Base-by-base conservation (phyloP, 2,329 filamentous ascomycete species). In the Bretziella fagacearum region DNA sequence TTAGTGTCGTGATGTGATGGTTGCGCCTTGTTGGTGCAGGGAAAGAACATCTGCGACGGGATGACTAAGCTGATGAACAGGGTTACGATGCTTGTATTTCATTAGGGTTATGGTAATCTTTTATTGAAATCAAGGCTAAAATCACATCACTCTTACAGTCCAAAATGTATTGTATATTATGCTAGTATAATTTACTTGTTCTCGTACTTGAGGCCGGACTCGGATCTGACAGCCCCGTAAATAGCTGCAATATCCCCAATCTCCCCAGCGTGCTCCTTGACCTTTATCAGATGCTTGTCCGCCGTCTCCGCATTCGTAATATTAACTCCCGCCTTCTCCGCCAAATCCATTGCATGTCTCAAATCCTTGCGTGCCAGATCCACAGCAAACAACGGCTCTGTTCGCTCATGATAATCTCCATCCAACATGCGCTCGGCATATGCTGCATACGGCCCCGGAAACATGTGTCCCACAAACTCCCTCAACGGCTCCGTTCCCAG, bases 351-450 rank as follows among this genome's bases (percentile, higher is more conserved):
- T 3, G 82, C 84, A 66, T 94, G 85, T 1, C 77, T 64, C 1
- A 79, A 74, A 64, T 94, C 87, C 60, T 94, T 94, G 52, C 80
- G 68, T 4, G 85, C 86, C 50, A 93, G 65, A 59, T 91, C 80
- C 1, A 89, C 82, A 3, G 76, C 76, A 60, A 93, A 93, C 6
- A 91, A 65, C n/a, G 86, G 86, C 56, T 79, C 80, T 20, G 82
- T 75, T 10, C 81, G 69, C 62, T 75, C 71, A 61, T 81, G 77
- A 58, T 93, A 93, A 55, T 85, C 81, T 1, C 85, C 85, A 1
- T 65, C 66, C 41, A 74, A 58, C 80, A 94, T 83, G 18, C 85
- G 72, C 36, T 71, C 72, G 13, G 77, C 79, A 59, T 93, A 94
- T 4, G 74, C 79, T 0, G 76, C 67, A 58, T 85, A 84, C 0